These are phyloP conservation scores for Achaetomiella virescens DNA, from an alignment of 495 filamentous ascomycete species.

Conservation along the genomic window DNA sequence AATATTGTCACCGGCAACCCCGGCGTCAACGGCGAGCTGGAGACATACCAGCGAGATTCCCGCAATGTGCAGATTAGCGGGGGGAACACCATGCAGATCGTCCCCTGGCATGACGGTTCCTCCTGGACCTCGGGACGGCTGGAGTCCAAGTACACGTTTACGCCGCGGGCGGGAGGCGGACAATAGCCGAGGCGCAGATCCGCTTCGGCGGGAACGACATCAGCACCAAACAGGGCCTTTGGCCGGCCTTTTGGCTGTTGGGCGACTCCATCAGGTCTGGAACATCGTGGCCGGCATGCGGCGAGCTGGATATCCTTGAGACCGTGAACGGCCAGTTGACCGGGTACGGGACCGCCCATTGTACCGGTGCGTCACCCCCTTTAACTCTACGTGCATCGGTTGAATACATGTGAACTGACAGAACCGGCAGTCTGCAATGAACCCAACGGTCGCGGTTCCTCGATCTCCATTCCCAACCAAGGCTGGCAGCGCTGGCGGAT, in stretches of 20 bases:
- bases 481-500: conserved; percentile 44
- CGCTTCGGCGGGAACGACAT: conserved; percentile 36
- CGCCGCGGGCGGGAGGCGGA: conserved; percentile 32
- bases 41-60: conserved; percentile 35
- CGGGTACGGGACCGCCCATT: conserved; percentile 45
- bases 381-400: neutral
- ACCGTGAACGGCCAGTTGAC: conserved; percentile 39
- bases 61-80: conserved; percentile 40
- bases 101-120: conserved; percentile 33
- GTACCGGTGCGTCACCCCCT: conserved; percentile 19
- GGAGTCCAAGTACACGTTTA: conserved; percentile 42
- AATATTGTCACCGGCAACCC: conserved; percentile 35
- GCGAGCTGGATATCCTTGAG: conserved; percentile 49
- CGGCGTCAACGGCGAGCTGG: conserved; percentile 39
- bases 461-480: conserved; percentile 33
- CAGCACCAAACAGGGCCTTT: conserved; percentile 43
- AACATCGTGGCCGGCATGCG: conserved; percentile 41
- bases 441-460: conserved; percentile 32
- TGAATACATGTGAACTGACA: neutral
- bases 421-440: conserved; percentile 43
- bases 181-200: conserved; percentile 39
- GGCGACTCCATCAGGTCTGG: conserved; percentile 37
- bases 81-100: conserved; percentile 39
- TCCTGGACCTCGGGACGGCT: conserved; percentile 46
- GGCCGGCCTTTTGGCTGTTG: conserved; percentile 52